Evolutionary conservation across 768 basidiomycete genomes (phyloP), one percentile per base, ranked within the genome.

Genomic region (Aureoboletus auriporus): DNA sequence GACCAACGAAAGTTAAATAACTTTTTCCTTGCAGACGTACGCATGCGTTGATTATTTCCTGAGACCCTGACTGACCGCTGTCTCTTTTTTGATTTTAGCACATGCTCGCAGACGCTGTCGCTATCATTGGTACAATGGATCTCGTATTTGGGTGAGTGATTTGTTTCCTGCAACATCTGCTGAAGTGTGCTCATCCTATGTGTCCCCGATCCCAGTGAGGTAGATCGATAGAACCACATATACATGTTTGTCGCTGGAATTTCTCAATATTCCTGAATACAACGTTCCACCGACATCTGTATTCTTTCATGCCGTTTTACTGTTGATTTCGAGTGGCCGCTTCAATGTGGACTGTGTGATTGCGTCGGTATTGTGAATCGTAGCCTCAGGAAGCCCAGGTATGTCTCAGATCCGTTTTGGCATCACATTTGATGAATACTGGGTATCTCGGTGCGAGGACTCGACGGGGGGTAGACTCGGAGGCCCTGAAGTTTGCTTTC

Each of bases 61-160:
- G 20, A 26, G 12, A 44, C 29, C 48, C n/a, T 10, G 8, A 55
- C 48, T 62, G 29, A 60, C 58, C 44, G 26, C 4, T 52, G 30
- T 14, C n/a, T 44, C 47, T 58, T 38, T 65, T 38, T 63, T 83
- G 60, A 17, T 38, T 66, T 35, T 17, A 92, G 85, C 90, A 92
- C 70, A 86, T 88, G 82, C 75, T 96, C 51, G 91, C 93, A 6
- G 95, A 97, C 61, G 93, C 88, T 37, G 95, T 99, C 42, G 85
- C 95, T 41, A 88, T 99, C 65, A 96, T 98, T 65, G 96, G 96
- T 59, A 97, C 95, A 39, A 94, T 96, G 94, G 92, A 96, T 75
- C 80, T 95, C 54, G 93, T 96, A 63, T 95, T 96, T 64, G 93
- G 93, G 83, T 90, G 77, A 60, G 90, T 83, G 11, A 12, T 23